phyloP scores from a whole-genome alignment of 805 yeast genomes.

The Starmerella roubikii region DNA sequence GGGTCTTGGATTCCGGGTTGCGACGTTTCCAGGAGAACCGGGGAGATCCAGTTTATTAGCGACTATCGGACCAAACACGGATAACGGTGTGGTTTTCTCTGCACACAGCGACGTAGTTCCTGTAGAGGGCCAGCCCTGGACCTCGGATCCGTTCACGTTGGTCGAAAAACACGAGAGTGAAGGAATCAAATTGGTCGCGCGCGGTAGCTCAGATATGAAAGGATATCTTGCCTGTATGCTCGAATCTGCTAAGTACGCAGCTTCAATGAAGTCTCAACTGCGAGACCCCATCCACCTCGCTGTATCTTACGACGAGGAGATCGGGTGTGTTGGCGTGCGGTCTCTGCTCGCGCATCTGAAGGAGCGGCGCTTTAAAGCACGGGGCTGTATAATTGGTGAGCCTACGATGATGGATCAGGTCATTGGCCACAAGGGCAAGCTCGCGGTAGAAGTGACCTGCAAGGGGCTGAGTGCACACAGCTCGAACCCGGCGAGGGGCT shows the following conservation, averaged over 20 bases:
- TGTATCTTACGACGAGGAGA: constrained; percentile 17
- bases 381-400: constrained; percentile 16
- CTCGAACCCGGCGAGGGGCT: constrained; percentile 14
- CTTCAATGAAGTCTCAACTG: constrained; percentile 1
- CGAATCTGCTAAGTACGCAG: constrained; percentile 8
- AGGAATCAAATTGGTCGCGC: constrained; percentile 9
- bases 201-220: constrained; percentile 18
- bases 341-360: constrained; percentile 11
- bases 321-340: constrained; percentile 17
- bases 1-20: constrained; percentile 4
- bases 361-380: constrained; percentile 4
- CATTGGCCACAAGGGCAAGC: constrained; percentile 17
- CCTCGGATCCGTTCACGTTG: constrained; percentile 14
- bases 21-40: constrained; percentile 6
- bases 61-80: constrained; percentile 12
- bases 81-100: constrained; percentile 11
- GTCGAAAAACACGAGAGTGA: neutral
- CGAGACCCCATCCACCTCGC: constrained; percentile 10
- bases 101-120: constrained; percentile 19
- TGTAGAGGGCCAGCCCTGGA: constrained; percentile 17
- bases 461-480: constrained; percentile 15
- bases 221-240: constrained; percentile 18
- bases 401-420: constrained; percentile 12
- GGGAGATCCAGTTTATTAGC: constrained; percentile 13
- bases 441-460: constrained; percentile 12